Base-by-base conservation (phyloP, 2,329 filamentous ascomycete species). In the Diaporthe vaccinii region DNA sequence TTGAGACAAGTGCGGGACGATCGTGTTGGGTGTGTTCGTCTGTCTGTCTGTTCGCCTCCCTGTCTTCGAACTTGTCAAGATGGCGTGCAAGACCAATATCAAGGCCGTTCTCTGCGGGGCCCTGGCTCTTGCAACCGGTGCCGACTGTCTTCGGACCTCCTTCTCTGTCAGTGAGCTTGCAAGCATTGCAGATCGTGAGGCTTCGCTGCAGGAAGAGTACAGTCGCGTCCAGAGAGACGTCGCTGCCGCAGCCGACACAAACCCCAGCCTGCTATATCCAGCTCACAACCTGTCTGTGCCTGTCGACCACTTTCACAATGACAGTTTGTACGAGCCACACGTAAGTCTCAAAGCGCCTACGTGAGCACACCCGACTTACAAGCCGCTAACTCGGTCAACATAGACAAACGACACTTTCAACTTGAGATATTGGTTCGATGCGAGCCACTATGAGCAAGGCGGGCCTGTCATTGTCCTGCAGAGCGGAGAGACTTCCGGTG, bases 241-340 rank as follows among this genome's bases (percentile, higher is more conserved):
- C 34, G 44, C 51, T 22, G 57, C 28, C 10, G 41, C 53, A 20
- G 67, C 44, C 36, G 76, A 76, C 25, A 62, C 28, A 20, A 44
- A 77, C 51, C 76, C 76, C 28, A 72, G 57, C 22, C 61, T 76
- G 20, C 62, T 79, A 12, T 88, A 86, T 77, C 83, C 83, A 12
- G 83, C 82, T 8, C 82, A 85, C 79, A 85, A 83, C 69, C 79
- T 88, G 49, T 81, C 81, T 22, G 88, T 89, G 4, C 89, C 89
- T 22, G 86, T 97, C 46, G 95, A 98, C 82, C 94, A 97, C 81
- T 97, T 97, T 84, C 94, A 94, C 84, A 95, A 96, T 80, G 93
- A 95, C 73, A 90, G 91, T 2, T 86, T 87, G 67, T 97, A 97
- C 81, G 93, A 93, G 82, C 94, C 95, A 49, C 95, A 97, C 82